Conservation (phyloP, 2,329 filamentous ascomycete species). For the Fusarium neocosmosporiellum region DNA sequence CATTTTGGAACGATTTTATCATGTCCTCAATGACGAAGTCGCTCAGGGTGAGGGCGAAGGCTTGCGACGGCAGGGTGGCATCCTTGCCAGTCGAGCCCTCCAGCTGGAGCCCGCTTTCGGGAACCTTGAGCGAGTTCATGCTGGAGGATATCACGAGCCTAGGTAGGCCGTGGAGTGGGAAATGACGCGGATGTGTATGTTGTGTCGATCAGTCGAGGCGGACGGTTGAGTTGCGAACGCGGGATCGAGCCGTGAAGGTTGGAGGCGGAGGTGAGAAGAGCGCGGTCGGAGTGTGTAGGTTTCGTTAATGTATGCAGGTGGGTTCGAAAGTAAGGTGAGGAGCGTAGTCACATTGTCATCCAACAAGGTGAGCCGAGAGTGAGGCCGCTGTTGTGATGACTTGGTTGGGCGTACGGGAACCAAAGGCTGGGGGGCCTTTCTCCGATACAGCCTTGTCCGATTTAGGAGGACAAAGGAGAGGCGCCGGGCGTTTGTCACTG, state of each 20-base stretch:
- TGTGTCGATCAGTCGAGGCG: slow-evolving; percentile 39
- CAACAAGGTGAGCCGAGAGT: slow-evolving; percentile 41
- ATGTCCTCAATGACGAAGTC: slow-evolving; percentile 70
- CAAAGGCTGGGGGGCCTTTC: slow-evolving; percentile 31
- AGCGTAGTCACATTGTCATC: slow-evolving; percentile 43
- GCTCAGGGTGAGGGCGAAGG: slow-evolving; percentile 68
- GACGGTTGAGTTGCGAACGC: slow-evolving; percentile 22
- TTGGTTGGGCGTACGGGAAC: slow-evolving; percentile 30
- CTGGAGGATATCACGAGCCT: slow-evolving; percentile 45
- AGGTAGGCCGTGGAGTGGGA: slow-evolving; percentile 41
- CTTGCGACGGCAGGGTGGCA: slow-evolving; percentile 62
- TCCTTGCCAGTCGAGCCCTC: slow-evolving; percentile 60
- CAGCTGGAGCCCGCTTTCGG: slow-evolving; percentile 68
- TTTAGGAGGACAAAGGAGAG: slow-evolving; percentile 36
- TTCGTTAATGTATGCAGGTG: slow-evolving; percentile 24
- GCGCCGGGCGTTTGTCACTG: slow-evolving; percentile 26
- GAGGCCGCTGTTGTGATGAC: slow-evolving; percentile 42
- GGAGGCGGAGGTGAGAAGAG: slow-evolving; percentile 1
- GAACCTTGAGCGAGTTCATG: slow-evolving; percentile 67
- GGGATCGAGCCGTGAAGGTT: slow-evolving; percentile 12
- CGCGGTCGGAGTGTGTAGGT: slow-evolving; percentile 7
- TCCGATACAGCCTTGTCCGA: slow-evolving; percentile 29
- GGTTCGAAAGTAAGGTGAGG: slow-evolving; percentile 28
- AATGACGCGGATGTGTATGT: slow-evolving; percentile 42
- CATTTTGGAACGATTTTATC: slow-evolving; percentile 69